Evolutionary conservation across 73 alveolate species (phyloP).

Genomic region (Blepharisma stoltei): DNA sequence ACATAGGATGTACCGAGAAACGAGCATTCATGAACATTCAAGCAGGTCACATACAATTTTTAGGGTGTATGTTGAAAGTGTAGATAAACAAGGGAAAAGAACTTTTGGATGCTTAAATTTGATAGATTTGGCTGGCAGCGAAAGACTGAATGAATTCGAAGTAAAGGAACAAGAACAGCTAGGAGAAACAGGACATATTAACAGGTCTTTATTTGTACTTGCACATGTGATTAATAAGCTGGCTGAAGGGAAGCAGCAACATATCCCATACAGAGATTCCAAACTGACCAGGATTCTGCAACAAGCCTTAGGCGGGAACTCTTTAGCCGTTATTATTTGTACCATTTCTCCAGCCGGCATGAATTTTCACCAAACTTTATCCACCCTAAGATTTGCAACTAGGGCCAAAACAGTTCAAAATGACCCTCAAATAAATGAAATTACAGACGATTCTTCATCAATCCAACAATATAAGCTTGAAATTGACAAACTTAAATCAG

Average conservation of each 20-base stretch:
- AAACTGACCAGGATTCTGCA: conserved; percentile 82
- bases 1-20: conserved; percentile 87
- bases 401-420: conserved; percentile 76
- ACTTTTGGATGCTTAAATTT: conserved; percentile 59
- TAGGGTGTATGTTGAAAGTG: conserved; percentile 38
- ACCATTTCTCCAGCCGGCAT: conserved; percentile 78
- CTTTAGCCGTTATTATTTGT: conserved; percentile 85
- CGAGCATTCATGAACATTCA: conserved; percentile 91
- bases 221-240: conserved; percentile 81
- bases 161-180: conserved; percentile 45
- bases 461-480: not conserved
- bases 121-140: conserved; percentile 95
- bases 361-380: conserved; percentile 67
- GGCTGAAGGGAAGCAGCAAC: conserved; percentile 64
- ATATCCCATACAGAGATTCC: conserved; percentile 94
- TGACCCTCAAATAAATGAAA: conserved; percentile 75
- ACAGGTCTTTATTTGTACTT: conserved; percentile 77
- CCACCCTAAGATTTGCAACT: conserved; percentile 93
- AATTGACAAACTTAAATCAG: not conserved
- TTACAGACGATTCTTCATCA: conserved; percentile 32
- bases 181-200: conserved; percentile 85
- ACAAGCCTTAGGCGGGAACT: conserved; percentile 92
- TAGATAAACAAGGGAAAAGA: conserved; percentile 26
- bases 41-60: conserved; percentile 94
- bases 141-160: conserved; percentile 76